Conservation (phyloP, 768 basidiomycete species). For the Kwoniella europaea region DNA sequence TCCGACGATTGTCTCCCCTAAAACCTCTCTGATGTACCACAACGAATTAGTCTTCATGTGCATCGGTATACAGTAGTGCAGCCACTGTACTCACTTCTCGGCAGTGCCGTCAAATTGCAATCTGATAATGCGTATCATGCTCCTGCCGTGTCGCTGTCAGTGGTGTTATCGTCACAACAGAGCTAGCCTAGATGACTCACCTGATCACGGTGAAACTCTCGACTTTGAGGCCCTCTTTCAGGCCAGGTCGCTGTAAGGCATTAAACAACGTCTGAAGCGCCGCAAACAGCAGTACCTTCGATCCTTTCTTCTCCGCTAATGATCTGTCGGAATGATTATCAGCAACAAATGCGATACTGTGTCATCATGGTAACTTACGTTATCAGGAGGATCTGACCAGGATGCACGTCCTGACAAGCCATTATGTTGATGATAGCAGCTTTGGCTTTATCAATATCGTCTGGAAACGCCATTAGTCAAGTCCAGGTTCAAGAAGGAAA, state of each 20-base stretch:
- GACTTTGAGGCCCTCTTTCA: neutral
- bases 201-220: conserved; percentile 8
- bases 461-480: neutral
- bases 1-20: neutral
- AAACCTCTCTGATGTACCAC: neutral
- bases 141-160: neutral
- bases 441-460: neutral
- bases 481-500: neutral
- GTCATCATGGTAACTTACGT: neutral
- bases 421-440: neutral
- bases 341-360: neutral
- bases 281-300: neutral
- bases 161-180: too few species aligned
- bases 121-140: conserved; percentile 3
- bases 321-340: neutral
- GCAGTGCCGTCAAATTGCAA: neutral
- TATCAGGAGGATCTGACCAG: neutral
- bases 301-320: neutral
- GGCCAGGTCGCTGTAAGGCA: neutral
- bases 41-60: neutral
- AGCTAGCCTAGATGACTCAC: neutral
- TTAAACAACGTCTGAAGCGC: neutral
- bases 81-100: conserved; percentile 1
- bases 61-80: neutral
- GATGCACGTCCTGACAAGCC: neutral